Evolutionary conservation across 2,329 filamentous ascomycete species (phyloP), one percentile per base, ranked within the genome.

Genomic region (Claviceps pazoutovae): DNA sequence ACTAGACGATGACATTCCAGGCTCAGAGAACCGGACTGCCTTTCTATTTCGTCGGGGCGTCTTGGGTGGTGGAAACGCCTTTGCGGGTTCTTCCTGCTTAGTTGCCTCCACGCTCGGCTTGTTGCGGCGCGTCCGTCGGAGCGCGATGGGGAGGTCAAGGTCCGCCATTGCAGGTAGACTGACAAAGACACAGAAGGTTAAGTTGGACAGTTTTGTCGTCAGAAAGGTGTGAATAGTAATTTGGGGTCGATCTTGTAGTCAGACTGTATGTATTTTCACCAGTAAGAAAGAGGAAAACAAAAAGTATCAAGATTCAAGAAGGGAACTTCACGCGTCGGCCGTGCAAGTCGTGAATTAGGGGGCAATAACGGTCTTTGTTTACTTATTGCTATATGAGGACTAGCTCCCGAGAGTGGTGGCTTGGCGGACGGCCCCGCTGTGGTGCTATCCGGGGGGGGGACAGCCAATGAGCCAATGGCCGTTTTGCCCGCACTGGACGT

Each of bases 1-100:
- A 1, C 74, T 79, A 2, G 72, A 69, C 42, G 72, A 69, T 39
- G 65, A 54, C 0, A 75, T 34, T 34, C 30, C 77, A 8, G 77
- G 76, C 42, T 82, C 78, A 0, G 79, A 82, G 64, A 82, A 80
- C 39, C 79, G 75, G 21, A 81, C 77, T 52, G 69, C 68, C 56
- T 75, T 76, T 58, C 71, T 75, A 1, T 53, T 51, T 36, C 59
- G 56, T 36, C 58, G 57, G 9, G 67, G 66, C 2, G 67, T 69
- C 51, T 57, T 63, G 46, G 60, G 58, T 2, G 30, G 51, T 39
- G 16, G 54, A 26, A 48, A 16, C 56, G 9, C 30, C 3, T 34
- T 4, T 17, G 54, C 53, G 39, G 56, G 48, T 23, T 57, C 55
- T 26, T 55, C 54, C 41, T 57, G 59, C 49, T 52, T 57, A 21